These are phyloP conservation scores for Cantharellus anzutake DNA, from an alignment of 768 basidiomycete genomes.

Conservation along the genomic window DNA sequence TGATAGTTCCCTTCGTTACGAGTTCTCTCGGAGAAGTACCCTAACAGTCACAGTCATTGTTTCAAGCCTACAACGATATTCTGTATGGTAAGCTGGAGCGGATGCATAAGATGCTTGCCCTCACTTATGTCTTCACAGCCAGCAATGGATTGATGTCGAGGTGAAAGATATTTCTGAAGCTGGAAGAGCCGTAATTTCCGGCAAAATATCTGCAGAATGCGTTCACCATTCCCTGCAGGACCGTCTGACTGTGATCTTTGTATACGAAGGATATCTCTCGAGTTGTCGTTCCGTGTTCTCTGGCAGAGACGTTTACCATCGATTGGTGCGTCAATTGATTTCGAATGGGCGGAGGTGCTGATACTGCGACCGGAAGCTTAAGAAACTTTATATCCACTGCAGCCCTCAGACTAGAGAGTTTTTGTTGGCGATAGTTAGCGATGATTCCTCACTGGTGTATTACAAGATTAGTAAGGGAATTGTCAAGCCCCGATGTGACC, in stretches of 20 bases:
- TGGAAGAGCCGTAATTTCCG: slow-evolving; percentile 33
- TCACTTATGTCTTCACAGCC: slow-evolving; percentile 26
- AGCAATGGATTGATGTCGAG: slow-evolving; percentile 49
- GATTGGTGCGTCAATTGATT: slow-evolving; percentile 26
- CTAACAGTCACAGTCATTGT: slow-evolving; percentile 38
- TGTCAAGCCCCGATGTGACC: slow-evolving; percentile 30
- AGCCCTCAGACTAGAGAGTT: slow-evolving; percentile 24
- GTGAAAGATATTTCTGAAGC: slow-evolving; percentile 39
- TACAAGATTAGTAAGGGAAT: slow-evolving; percentile 66
- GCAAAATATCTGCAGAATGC: slow-evolving; percentile 39
- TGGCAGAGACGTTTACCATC: slow-evolving; percentile 46
- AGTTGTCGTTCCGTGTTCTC: slow-evolving; percentile 42
- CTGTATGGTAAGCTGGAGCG: slow-evolving; percentile 27
- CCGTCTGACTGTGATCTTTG: background rate
- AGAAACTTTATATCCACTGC: no score
- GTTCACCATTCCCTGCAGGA: slow-evolving; percentile 10
- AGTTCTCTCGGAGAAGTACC: slow-evolving; percentile 29
- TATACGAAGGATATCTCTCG: slow-evolving; percentile 19
- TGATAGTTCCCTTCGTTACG: background rate
- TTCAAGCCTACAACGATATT: slow-evolving; percentile 63
- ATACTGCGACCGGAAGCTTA: no score
- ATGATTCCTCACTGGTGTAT: slow-evolving; percentile 70
- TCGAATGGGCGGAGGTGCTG: no score
- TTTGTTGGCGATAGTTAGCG: slow-evolving; percentile 50
- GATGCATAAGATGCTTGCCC: background rate